Evolutionary conservation across 441 rosid genomes (phyloP).

Genomic region (Syzygium syzygioides): DNA sequence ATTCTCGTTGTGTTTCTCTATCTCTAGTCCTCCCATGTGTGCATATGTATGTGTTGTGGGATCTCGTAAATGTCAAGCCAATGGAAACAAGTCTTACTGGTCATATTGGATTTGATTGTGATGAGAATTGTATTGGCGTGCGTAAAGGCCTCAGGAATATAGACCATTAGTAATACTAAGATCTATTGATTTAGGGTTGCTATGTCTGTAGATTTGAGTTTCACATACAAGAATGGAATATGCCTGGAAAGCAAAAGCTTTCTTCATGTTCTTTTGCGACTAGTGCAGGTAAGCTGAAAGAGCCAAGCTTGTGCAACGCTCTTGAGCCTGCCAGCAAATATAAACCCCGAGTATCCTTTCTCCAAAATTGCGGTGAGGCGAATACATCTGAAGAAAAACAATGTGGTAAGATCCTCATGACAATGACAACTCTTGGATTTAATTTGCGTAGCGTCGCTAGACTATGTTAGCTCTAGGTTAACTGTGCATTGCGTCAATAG

Average conservation of each 20-base stretch:
- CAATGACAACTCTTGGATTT: neutral
- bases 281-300: neutral
- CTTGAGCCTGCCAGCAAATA: neutral
- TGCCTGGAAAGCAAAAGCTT: neutral
- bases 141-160: neutral
- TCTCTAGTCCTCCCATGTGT: no score
- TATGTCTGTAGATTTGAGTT: neutral
- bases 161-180: neutral
- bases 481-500: neutral
- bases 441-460: neutral
- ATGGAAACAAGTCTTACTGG: no score
- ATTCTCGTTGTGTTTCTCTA: conserved; percentile 25
- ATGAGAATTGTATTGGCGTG: conserved; percentile 21
- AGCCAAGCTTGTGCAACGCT: neutral
- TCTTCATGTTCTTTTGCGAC: neutral
- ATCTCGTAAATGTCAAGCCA: neutral
- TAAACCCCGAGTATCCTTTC: neutral
- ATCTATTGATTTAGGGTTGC: neutral
- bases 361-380: neutral
- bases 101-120: neutral
- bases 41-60: neutral
- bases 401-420: neutral
- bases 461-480: neutral
- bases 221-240: neutral
- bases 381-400: neutral